phyloP scores from a whole-genome alignment of 345 rosid species.

The Nephelium lappaceum region DNA sequence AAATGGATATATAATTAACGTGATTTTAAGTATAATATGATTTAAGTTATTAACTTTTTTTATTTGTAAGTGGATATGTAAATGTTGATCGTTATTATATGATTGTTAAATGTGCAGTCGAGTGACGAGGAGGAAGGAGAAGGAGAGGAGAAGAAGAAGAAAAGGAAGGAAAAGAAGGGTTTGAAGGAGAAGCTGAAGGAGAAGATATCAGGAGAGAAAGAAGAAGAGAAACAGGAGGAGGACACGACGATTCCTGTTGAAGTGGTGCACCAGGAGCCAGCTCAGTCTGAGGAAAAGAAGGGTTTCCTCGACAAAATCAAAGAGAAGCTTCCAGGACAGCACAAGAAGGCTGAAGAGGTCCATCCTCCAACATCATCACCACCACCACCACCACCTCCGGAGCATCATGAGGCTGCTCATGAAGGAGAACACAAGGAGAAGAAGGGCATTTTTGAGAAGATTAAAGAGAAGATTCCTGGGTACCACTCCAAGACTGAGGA shows the following conservation, averaged over 20 bases:
- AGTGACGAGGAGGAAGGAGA: constrained; percentile 81
- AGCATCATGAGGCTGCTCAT: constrained; percentile 2
- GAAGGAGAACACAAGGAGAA: constrained; percentile 56
- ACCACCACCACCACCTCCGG: constrained; percentile 19
- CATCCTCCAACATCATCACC: constrained; percentile 15
- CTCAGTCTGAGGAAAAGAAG: constrained; percentile 59
- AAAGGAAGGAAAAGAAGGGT: constrained; percentile 59
- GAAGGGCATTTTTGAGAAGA: constrained; percentile 81
- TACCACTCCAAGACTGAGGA: constrained; percentile 60
- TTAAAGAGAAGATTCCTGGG: constrained; percentile 93
- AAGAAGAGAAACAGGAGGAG: constrained; percentile 35
- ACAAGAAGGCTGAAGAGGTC: constrained; percentile 26
- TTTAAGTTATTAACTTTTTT: too few species aligned
- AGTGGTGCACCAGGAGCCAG: constrained; percentile 16
- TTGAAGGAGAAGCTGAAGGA: constrained; percentile 53
- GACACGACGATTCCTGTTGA: constrained; percentile 44
- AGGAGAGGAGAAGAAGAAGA: constrained; percentile 63
- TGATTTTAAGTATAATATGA: too few species aligned
- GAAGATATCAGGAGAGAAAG: constrained; percentile 46
- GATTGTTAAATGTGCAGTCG: constrained; percentile 45
- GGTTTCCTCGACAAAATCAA: constrained; percentile 17
- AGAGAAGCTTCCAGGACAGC: constrained; percentile 19
- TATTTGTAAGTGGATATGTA: neutral
- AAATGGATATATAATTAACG: too few species aligned
- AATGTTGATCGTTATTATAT: neutral